Percentiles rank a stretch among this genome's conserved stretches.
Evolutionary conservation across 2,329 filamentous ascomycete genomes (phyloP).

Genomic region (Aspergillus fischeri): DNA sequence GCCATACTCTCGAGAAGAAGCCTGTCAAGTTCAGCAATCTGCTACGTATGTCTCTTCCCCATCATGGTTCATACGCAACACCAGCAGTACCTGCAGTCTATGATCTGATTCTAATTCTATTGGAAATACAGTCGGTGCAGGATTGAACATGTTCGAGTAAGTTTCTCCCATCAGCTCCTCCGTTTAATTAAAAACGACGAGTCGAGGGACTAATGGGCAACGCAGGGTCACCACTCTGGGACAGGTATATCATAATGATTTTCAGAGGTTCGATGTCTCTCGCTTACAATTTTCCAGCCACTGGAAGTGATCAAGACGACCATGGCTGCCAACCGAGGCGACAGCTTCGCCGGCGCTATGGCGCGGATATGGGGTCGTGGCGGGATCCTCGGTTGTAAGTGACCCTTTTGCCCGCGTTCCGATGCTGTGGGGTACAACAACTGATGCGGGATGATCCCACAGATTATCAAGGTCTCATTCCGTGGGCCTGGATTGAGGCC

Average conservation of each 20-base stretch:
- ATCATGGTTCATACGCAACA: neutral
- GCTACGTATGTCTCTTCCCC: constrained; percentile 55
- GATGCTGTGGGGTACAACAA: constrained; percentile 13
- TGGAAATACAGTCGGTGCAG: constrained; percentile 63
- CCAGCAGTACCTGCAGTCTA: neutral
- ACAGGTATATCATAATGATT: constrained; percentile 47
- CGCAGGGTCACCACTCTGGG: constrained; percentile 62
- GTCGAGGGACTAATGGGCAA: constrained; percentile 15
- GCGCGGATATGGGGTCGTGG: constrained; percentile 88
- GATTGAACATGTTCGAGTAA: constrained; percentile 92
- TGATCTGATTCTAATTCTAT: constrained; percentile 20
- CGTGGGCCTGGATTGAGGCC: constrained; percentile 99
- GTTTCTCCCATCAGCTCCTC: constrained; percentile 22
- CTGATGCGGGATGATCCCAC: constrained; percentile 11
- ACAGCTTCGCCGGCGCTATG: constrained; percentile 79
- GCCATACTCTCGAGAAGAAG: constrained; percentile 85
- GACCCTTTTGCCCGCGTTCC: constrained; percentile 9
- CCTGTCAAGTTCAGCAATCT: constrained; percentile 99
- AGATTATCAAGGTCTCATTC: constrained; percentile 99
- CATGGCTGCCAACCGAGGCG: constrained; percentile 94
- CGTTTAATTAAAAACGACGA: neutral
- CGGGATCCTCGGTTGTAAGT: constrained; percentile 87
- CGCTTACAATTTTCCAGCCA: constrained; percentile 66
- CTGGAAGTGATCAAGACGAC: constrained; percentile 99
- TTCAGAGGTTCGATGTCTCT: constrained; percentile 3